phyloP scores from a whole-genome alignment of 2,329 filamentous ascomycete species.

The Lizonia empirigonia region DNA sequence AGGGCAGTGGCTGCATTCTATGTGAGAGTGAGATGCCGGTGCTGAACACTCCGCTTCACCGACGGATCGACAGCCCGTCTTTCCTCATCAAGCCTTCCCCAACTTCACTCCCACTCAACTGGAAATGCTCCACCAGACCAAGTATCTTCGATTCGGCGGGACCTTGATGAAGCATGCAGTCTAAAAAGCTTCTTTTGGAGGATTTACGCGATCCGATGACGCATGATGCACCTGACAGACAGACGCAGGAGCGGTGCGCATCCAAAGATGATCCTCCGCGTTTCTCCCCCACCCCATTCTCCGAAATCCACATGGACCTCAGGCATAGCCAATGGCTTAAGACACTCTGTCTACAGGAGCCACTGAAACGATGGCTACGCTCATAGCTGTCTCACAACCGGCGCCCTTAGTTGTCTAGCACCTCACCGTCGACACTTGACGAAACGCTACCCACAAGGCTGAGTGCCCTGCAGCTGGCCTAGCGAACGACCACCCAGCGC shows the following conservation, averaged over 20 bases:
- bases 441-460: conserved; percentile 7
- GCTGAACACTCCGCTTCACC: neutral
- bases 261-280: conserved; percentile 11
- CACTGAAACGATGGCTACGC: neutral
- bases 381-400: conserved; percentile 1
- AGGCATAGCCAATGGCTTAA: neutral
- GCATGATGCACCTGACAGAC: conserved; percentile 8
- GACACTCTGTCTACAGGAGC: neutral
- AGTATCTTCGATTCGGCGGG: neutral
- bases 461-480: conserved; percentile 1
- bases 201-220: conserved; percentile 4
- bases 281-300: conserved; percentile 26
- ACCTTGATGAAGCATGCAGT: conserved; percentile 1
- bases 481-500: neutral
- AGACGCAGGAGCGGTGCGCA: conserved; percentile 1
- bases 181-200: conserved; percentile 2
- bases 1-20: neutral
- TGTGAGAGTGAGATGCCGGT: neutral
- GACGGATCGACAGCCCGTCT: conserved; percentile 1
- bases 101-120: too few relatives aligned
- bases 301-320: conserved; percentile 13
- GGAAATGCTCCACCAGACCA: neutral
- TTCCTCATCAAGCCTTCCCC: neutral
- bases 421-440: neutral
- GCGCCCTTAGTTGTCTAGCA: neutral